A percentile compares a stretch with the other conserved stretches of the same genome.
phyloP scores from a whole-genome alignment of 2,329 filamentous ascomycete species.

The Coniochaeta ligniaria region DNA sequence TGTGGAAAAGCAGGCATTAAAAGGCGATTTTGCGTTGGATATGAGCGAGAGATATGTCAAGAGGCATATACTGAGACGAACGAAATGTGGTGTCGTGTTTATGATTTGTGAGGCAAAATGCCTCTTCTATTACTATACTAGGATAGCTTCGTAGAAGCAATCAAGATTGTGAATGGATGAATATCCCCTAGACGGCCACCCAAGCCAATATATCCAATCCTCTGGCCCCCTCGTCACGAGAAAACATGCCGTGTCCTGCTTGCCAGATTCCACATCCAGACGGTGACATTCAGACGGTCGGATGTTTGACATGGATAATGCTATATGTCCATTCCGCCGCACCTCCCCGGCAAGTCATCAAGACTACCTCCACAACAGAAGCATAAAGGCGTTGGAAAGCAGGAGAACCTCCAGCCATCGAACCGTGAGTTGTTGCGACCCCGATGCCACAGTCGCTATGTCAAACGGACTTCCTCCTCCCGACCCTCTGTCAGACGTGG shows the following conservation, averaged over 20 bases:
- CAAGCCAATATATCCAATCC: background rate
- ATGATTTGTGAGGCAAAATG: background rate
- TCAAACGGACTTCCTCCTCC: slow-evolving; percentile 13
- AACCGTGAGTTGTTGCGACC: background rate
- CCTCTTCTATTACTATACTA: background rate
- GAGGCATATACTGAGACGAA: background rate
- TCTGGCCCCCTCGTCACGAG: too few species aligned
- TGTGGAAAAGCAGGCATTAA: too few species aligned
- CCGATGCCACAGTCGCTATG: background rate
- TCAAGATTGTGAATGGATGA: background rate
- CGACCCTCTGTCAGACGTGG: background rate
- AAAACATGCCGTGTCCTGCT: background rate
- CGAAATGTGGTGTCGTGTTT: slow-evolving; percentile 2
- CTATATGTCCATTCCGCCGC: background rate
- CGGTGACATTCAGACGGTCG: background rate
- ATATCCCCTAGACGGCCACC: background rate
- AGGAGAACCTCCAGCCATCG: background rate
- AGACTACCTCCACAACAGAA: slow-evolving; percentile 1
- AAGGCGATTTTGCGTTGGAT: background rate
- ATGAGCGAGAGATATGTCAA: background rate
- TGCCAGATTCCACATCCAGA: background rate
- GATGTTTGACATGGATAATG: background rate
- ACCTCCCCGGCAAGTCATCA: background rate
- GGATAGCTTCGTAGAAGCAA: background rate
- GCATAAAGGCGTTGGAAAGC: background rate